These are phyloP conservation scores for Acacia crassicarpa DNA, from an alignment of 306 rosid species.

Conservation along the genomic window DNA sequence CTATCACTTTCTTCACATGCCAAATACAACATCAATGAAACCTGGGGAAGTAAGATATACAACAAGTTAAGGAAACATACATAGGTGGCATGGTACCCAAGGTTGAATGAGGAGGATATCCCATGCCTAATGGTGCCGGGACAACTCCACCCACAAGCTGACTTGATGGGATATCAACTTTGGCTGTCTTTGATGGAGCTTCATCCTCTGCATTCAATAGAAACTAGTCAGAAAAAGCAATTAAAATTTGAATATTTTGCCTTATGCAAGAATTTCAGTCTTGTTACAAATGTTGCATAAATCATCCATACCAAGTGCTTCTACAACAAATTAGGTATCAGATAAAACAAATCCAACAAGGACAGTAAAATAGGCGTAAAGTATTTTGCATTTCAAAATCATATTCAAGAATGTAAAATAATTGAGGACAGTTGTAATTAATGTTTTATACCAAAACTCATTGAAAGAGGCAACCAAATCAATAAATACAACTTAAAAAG, in stretches of 20 bases:
- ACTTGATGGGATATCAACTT: slow-evolving; percentile 65
- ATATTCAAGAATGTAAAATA: too few species aligned
- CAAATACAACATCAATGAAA: slow-evolving; percentile 1
- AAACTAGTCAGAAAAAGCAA: slow-evolving; percentile 26
- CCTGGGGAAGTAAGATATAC: background rate
- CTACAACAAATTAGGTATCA: background rate
- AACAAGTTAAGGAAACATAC: slow-evolving; percentile 49
- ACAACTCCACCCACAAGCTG: slow-evolving; percentile 63
- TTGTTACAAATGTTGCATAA: background rate
- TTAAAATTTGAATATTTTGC: slow-evolving; percentile 7
- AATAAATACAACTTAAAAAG: too few species aligned
- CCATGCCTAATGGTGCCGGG: slow-evolving; percentile 70
- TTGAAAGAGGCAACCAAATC: too few species aligned
- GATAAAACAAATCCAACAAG: slow-evolving; percentile 1
- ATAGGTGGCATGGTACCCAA: slow-evolving; percentile 64
- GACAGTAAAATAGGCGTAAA: background rate
- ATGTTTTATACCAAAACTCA: background rate
- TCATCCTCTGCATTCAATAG: slow-evolving; percentile 64
- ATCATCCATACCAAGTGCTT: background rate
- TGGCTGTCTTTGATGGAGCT: slow-evolving; percentile 69
- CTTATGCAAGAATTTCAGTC: background rate
- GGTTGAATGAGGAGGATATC: slow-evolving; percentile 75
- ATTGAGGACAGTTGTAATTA: too few species aligned
- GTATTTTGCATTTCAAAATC: background rate
- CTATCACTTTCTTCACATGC: slow-evolving; percentile 5